Evolutionary conservation across 2,329 filamentous ascomycete species (phyloP).

Genomic region (Chaetothyriales sp.): DNA sequence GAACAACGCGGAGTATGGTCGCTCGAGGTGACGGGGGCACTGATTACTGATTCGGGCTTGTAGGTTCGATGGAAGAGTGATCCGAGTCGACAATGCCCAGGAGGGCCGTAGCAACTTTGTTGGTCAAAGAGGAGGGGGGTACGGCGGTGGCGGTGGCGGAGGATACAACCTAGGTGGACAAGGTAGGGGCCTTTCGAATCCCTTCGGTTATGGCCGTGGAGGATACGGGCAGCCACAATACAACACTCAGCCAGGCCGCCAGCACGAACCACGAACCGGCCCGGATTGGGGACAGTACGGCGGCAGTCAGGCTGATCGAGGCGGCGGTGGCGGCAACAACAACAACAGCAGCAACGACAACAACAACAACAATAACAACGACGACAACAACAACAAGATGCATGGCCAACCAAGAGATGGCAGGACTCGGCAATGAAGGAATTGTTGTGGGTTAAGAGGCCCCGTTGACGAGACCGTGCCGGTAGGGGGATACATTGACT

Average conservation of each 20-base stretch:
- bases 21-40: conserved; percentile 1
- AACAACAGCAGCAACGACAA: too few species aligned
- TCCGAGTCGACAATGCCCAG: conserved; percentile 90
- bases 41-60: conserved; percentile 14
- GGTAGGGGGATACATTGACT: neutral
- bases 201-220: conserved; percentile 19
- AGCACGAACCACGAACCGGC: conserved; percentile 13
- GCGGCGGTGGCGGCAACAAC: too few species aligned
- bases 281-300: conserved; percentile 5
- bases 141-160: conserved; percentile 23
- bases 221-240: conserved; percentile 12
- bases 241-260: conserved; percentile 4
- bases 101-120: conserved; percentile 50
- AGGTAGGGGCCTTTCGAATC: conserved; percentile 1
- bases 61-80: conserved; percentile 85
- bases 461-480: neutral
- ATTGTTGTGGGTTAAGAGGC: neutral
- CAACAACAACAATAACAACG: too few species aligned
- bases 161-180: conserved; percentile 13
- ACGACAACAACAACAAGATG: conserved; percentile 6
- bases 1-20: conserved; percentile 54
- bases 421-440: neutral
- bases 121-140: conserved; percentile 27
- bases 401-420: conserved; percentile 9
- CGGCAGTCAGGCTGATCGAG: conserved; percentile 7